Evolutionary conservation across 768 basidiomycete species (phyloP).

Genomic region (Mycena venus): DNA sequence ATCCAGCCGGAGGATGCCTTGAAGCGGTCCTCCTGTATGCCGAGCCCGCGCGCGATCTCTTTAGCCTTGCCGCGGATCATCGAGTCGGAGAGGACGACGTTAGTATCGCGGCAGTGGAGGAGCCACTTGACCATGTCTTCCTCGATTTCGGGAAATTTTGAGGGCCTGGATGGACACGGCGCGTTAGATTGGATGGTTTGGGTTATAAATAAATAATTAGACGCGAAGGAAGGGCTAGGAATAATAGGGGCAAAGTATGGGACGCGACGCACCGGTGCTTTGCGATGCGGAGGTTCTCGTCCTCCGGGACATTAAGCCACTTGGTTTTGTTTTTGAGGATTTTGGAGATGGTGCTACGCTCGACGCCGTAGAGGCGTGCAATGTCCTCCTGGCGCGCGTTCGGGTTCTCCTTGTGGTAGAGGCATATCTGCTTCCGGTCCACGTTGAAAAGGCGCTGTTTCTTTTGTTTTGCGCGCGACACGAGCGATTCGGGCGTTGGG

Average conservation of each 20-base stretch:
- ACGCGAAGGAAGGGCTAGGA: too few relatives aligned
- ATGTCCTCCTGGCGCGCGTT: constrained; percentile 88
- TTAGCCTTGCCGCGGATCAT: constrained; percentile 75
- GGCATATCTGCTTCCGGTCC: constrained; percentile 83
- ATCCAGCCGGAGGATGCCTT: constrained; percentile 95
- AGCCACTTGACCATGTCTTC: constrained; percentile 73
- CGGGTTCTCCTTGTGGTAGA: constrained; percentile 73
- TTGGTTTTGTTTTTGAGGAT: constrained; percentile 88
- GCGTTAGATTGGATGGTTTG: background rate
- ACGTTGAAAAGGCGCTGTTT: constrained; percentile 83
- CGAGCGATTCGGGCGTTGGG: constrained; percentile 42
- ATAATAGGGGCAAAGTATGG: background rate
- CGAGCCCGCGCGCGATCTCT: constrained; percentile 68
- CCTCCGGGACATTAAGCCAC: constrained; percentile 80
- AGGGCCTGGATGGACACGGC: constrained; percentile 65
- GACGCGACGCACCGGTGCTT: constrained; percentile 71
- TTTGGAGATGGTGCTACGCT: constrained; percentile 95
- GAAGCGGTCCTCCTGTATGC: constrained; percentile 79
- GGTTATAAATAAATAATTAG: background rate
- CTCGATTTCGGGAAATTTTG: constrained; percentile 87
- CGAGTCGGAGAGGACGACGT: constrained; percentile 72
- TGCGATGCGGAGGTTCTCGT: constrained; percentile 70
- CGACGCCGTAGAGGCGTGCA: constrained; percentile 80
- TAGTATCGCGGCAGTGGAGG: constrained; percentile 61
- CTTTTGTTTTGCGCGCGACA: constrained; percentile 63